A percentile compares a stretch with the other conserved stretches of the same genome.
These are phyloP conservation scores for Penicillium diatomitis DNA, from an alignment of 495 filamentous ascomycete genomes.

Conservation along the genomic window DNA sequence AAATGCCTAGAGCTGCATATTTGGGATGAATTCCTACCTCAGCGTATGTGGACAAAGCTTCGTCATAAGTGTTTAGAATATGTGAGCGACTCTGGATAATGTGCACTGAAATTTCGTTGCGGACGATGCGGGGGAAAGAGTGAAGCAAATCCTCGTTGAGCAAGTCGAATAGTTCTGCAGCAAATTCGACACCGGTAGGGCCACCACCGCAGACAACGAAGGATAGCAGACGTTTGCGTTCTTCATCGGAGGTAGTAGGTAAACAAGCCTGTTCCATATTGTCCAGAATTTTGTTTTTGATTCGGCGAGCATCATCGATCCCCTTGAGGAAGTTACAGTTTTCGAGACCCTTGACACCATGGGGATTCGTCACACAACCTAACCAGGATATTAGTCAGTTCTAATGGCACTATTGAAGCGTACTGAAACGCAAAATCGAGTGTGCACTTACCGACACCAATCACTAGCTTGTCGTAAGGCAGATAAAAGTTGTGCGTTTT, in stretches of 20 bases:
- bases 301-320: conserved; percentile 79
- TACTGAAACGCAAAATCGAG: no score
- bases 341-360: conserved; percentile 92
- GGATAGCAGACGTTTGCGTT: conserved; percentile 77
- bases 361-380: conserved; percentile 86
- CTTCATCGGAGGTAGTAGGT: conserved; percentile 83
- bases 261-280: conserved; percentile 92
- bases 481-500: conserved; percentile 76
- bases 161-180: conserved; percentile 90
- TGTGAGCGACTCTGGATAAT: conserved; percentile 89
- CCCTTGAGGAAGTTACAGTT: conserved; percentile 92
- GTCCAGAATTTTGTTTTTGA: conserved; percentile 81
- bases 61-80: conserved; percentile 98
- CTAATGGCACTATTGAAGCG: no score
- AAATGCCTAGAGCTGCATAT: not conserved
- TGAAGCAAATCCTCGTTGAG: conserved; percentile 86
- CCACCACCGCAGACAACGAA: conserved; percentile 95
- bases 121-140: conserved; percentile 77
- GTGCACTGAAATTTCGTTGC: conserved; percentile 96
- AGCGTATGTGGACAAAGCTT: conserved; percentile 83
- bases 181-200: conserved; percentile 95
- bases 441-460: conserved; percentile 63
- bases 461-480: conserved; percentile 96
- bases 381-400: conserved; percentile 2
- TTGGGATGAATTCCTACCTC: conserved; percentile 41